Evolutionary conservation across 208 protist species (phyloP), one percentile per base, ranked within the genome.

Genomic region (Wallacemonas sp.): DNA sequence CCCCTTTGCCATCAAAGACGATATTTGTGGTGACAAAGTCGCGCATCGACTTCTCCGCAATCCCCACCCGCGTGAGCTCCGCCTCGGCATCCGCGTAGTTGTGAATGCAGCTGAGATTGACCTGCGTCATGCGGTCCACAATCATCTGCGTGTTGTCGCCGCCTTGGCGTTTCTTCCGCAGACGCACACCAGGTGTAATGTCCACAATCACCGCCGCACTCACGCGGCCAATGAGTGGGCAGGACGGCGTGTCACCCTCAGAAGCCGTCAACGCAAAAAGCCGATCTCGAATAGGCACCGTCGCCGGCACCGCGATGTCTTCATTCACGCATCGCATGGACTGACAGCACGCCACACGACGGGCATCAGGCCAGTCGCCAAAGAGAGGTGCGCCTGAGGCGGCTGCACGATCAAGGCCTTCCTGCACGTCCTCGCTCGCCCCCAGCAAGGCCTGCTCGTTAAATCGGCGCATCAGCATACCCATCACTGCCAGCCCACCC

Each of bases 1-100:
- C 45, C 47, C 77, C 59, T 0, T 53, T 60, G 15, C 26, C 5
- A 30, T 56, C 63, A 6, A 91, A 65, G 17, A 73, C 69, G 14
- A 96, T 61, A 62, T 96, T 96, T 21, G 90, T 96, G 26, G 80
- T 31, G 8, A 92, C 62, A 66, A 96, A 96, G 63, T 84, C 72
- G 15, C 86, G 79, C 83, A 96, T 90, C 21, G 24, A 68, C 58
- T 82, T 76, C 36, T 86, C 77, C 34, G 36, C 28, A 33, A 93
- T 79, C 14, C 86, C 90, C 24, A 82, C 82, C 1, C 77, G 72
- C 15, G 72, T 64, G 46, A 96, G 74, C 59, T 87, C 82, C 22
- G n/a, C 34, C 2, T 61, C 22, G 1, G 70, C 80, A 24, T 86
- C 78, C 1, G 65, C 45, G 70, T 86, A 84, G 72, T 33, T 90